Conservation (phyloP, 2,329 filamentous ascomycete genomes). For the Aphanocladium album region DNA sequence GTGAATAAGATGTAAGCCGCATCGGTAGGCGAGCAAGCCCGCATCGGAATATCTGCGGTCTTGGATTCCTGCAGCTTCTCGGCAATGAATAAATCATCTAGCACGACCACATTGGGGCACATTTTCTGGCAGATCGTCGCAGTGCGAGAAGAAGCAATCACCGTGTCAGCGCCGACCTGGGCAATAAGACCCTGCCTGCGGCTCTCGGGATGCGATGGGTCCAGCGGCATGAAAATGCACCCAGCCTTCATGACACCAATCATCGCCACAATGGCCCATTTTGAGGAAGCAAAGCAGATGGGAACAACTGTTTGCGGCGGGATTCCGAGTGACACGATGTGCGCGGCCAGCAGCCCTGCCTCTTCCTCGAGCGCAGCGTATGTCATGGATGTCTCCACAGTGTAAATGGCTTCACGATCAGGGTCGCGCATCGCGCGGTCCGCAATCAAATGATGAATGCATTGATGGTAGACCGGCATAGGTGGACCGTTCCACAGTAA, state of each 20-base stretch:
- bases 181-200: neutral
- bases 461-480: neutral
- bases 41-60: neutral
- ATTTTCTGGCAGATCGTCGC: neutral
- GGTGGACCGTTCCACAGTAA: neutral
- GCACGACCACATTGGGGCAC: neutral
- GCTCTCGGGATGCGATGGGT: neutral
- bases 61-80: neutral
- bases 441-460: neutral
- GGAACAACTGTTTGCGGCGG: neutral
- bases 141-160: neutral
- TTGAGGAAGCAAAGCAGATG: neutral
- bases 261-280: constrained; percentile 3
- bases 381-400: neutral
- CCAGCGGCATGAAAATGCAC: neutral
- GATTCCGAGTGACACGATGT: neutral
- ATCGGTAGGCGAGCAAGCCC: neutral
- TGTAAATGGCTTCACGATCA: neutral
- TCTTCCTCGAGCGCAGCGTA: neutral
- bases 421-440: neutral
- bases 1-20: neutral
- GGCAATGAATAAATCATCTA: neutral
- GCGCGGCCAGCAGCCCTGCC: neutral
- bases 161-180: neutral
- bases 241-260: constrained; percentile 2